phyloP scores from a whole-genome alignment of 306 rosid genomes.

The Sicyos edulis region DNA sequence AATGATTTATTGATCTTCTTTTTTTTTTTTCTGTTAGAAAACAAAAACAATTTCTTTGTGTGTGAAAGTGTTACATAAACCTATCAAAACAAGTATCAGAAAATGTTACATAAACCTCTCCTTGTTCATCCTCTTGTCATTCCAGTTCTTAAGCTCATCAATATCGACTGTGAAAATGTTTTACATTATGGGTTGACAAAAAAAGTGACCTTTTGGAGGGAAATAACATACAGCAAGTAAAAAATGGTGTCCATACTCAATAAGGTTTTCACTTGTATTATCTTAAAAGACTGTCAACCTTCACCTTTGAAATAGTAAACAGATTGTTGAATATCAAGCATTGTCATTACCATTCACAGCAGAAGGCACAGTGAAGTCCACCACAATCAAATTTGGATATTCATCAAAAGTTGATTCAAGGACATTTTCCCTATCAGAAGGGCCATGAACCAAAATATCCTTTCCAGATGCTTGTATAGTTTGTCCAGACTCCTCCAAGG shows the following conservation, averaged over 20 bases:
- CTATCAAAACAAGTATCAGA: no score
- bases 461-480: constrained; percentile 52
- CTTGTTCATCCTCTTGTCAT: background rate
- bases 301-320: background rate
- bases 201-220: no score
- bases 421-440: constrained; percentile 56
- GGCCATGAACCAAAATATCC: constrained; percentile 69
- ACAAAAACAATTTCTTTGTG: no score
- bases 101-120: no score
- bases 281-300: background rate
- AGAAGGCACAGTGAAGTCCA: constrained; percentile 78
- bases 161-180: background rate
- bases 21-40: no score
- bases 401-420: constrained; percentile 50
- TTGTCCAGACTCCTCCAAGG: constrained; percentile 53
- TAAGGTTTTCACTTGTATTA: background rate
- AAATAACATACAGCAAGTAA: no score
- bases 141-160: background rate
- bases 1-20: background rate
- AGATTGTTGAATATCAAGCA: background rate
- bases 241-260: background rate
- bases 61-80: no score
- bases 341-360: constrained; percentile 68
- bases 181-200: no score
- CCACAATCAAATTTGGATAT: constrained; percentile 69